A percentile compares a stretch with the other conserved stretches of the same genome.
phyloP scores from a whole-genome alignment of 2,329 filamentous ascomycete genomes.

The Fusarium poae region DNA sequence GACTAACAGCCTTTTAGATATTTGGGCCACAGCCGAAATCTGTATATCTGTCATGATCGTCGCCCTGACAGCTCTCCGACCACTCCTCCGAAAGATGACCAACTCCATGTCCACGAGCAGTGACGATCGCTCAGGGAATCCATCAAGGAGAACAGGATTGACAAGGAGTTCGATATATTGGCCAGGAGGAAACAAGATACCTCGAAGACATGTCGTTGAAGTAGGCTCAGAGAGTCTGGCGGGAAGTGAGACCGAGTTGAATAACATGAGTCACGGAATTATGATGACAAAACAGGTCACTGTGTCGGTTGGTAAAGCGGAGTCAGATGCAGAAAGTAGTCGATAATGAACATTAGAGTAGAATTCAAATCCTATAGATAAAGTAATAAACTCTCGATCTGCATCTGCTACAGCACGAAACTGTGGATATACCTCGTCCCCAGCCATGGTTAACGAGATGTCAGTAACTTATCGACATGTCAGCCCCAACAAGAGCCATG shows the following conservation, averaged over 20 bases:
- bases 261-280: neutral
- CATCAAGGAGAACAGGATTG: fast-evolving
- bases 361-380: neutral
- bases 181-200: neutral
- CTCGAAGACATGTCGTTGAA: neutral
- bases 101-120: neutral
- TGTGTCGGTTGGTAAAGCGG: neutral
- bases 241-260: neutral
- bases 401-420: too few relatives aligned
- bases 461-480: too few relatives aligned
- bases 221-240: fast-evolving
- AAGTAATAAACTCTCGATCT: neutral
- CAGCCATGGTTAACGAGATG: too few relatives aligned
- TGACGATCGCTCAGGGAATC: neutral
- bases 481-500: too few relatives aligned
- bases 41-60: constrained; percentile 21
- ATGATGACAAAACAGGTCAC: neutral
- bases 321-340: neutral
- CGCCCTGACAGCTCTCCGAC: neutral
- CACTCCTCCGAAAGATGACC: constrained; percentile 1
- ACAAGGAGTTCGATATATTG: neutral
- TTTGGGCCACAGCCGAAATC: constrained; percentile 21
- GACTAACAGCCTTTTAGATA: neutral
- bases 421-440: too few relatives aligned
- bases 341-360: neutral